Evolutionary conservation across 495 filamentous ascomycete genomes (phyloP).

Genomic region (Aspergillus hancockii): DNA sequence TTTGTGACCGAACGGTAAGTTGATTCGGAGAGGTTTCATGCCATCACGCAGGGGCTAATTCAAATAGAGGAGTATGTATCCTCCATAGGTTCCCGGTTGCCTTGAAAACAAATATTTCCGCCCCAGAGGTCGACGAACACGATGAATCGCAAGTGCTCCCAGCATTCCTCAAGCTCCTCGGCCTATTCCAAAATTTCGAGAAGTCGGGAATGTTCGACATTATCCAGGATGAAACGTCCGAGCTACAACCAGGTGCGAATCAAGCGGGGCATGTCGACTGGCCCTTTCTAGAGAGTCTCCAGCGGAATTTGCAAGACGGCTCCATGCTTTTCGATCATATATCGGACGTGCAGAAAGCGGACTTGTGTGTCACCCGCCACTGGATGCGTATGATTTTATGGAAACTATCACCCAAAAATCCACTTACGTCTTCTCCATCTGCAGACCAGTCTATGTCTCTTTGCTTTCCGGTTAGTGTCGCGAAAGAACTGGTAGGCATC

Average conservation of each 20-base stretch:
- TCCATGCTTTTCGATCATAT: slow-evolving; percentile 24
- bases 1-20: slow-evolving; percentile 46
- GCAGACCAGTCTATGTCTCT: slow-evolving; percentile 20
- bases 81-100: slow-evolving; percentile 46
- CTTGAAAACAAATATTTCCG: slow-evolving; percentile 33
- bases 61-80: slow-evolving; percentile 37
- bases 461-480: slow-evolving; percentile 41
- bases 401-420: slow-evolving; percentile 35
- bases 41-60: background rate
- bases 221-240: slow-evolving; percentile 32
- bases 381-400: slow-evolving; percentile 52
- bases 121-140: slow-evolving; percentile 30
- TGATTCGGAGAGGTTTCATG: background rate
- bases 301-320: slow-evolving; percentile 36
- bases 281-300: slow-evolving; percentile 32
- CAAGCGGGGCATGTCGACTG: slow-evolving; percentile 10
- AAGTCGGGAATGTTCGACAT: slow-evolving; percentile 40
- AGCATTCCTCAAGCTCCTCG: slow-evolving; percentile 45
- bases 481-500: slow-evolving; percentile 41
- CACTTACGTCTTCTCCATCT: background rate
- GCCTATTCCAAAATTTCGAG: slow-evolving; percentile 44
- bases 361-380: slow-evolving; percentile 47
- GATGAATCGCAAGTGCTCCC: slow-evolving; percentile 37
- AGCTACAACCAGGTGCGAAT: slow-evolving; percentile 16
- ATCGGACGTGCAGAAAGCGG: slow-evolving; percentile 46